Percentiles rank a stretch among this genome's conserved stretches.
Evolutionary conservation across 768 basidiomycete species (phyloP).

Genomic region (Lanmaoa pseudosensibilis): DNA sequence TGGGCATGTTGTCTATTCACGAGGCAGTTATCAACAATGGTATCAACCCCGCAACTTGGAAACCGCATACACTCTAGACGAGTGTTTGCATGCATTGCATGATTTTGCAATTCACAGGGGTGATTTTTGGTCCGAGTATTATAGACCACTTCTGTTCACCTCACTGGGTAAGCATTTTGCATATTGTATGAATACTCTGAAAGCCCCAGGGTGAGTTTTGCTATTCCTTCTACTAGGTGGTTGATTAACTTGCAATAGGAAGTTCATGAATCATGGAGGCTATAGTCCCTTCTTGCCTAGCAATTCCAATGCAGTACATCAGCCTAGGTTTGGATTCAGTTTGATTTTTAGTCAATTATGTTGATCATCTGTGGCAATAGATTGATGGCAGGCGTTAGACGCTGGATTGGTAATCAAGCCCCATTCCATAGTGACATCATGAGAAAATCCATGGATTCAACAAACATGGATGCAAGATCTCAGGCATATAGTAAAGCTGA

Average conservation of each 20-base stretch:
- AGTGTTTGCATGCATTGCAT: constrained; percentile 61
- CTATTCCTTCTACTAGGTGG: neutral
- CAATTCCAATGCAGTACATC: constrained; percentile 38
- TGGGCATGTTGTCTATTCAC: constrained; percentile 48
- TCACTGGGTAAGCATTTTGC: constrained; percentile 86
- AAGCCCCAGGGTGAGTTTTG: constrained; percentile 70
- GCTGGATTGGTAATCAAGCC: constrained; percentile 68
- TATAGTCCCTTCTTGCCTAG: constrained; percentile 76
- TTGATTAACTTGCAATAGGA: constrained; percentile 41
- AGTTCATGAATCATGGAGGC: constrained; percentile 64
- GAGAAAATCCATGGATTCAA: constrained; percentile 39
- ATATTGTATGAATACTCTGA: constrained; percentile 88
- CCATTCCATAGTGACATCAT: constrained; percentile 41
- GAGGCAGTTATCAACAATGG: constrained; percentile 84
- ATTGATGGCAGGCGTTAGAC: constrained; percentile 74
- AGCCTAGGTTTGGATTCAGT: constrained; percentile 36
- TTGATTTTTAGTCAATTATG: constrained; percentile 23
- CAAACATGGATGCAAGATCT: constrained; percentile 26
- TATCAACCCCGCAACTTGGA: constrained; percentile 70
- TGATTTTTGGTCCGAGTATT: constrained; percentile 90
- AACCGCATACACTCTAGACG: constrained; percentile 63
- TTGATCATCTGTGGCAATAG: constrained; percentile 35
- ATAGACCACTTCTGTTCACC: constrained; percentile 81
- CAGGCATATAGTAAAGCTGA: constrained; percentile 30
- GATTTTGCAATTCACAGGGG: constrained; percentile 58